These are phyloP conservation scores for Porodaedalea pini DNA, from an alignment of 1,284 basidiomycete species.

Conservation along the genomic window DNA sequence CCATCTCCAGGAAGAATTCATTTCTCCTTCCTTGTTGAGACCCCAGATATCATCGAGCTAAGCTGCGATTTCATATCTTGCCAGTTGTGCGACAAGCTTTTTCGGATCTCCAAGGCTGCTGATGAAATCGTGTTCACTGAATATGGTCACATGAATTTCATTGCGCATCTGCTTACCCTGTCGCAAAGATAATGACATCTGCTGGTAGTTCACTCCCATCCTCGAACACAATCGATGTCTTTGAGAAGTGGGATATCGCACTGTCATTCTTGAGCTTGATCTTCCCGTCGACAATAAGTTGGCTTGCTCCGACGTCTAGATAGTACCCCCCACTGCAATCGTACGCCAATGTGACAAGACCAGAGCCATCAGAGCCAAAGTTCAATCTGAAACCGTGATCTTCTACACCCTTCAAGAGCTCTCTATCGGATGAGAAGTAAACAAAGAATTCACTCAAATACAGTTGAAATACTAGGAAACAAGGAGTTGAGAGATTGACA, in stretches of 20 bases:
- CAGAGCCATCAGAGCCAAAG: slow-evolving; percentile 50
- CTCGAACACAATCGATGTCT: slow-evolving; percentile 56
- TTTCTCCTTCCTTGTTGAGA: slow-evolving; percentile 53
- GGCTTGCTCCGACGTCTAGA: slow-evolving; percentile 60
- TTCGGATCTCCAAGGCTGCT: slow-evolving; percentile 30
- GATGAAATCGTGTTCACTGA: slow-evolving; percentile 8
- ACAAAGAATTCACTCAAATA: neutral
- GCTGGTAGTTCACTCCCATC: slow-evolving; percentile 61
- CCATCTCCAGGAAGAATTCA: slow-evolving; percentile 47
- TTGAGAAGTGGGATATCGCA: slow-evolving; percentile 50
- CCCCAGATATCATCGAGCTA: slow-evolving; percentile 53
- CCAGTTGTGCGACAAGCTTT: slow-evolving; percentile 41
- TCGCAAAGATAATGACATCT: slow-evolving; percentile 68
- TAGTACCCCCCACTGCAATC: slow-evolving; percentile 40
- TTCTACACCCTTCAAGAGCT: slow-evolving; percentile 50
- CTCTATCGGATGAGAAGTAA: slow-evolving; percentile 33
- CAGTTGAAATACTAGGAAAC: too few species aligned
- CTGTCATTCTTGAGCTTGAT: slow-evolving; percentile 72
- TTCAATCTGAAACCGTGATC: slow-evolving; percentile 58
- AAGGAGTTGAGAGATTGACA: slow-evolving; percentile 28
- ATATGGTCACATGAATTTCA: slow-evolving; percentile 21
- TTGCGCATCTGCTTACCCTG: slow-evolving; percentile 40
- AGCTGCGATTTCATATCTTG: slow-evolving; percentile 45
- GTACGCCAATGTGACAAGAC: slow-evolving; percentile 42
- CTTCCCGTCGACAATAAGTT: slow-evolving; percentile 60